Percentiles rank a stretch among this genome's conserved stretches.
phyloP scores from a whole-genome alignment of 768 basidiomycete species.

The Psilocybe sp. region DNA sequence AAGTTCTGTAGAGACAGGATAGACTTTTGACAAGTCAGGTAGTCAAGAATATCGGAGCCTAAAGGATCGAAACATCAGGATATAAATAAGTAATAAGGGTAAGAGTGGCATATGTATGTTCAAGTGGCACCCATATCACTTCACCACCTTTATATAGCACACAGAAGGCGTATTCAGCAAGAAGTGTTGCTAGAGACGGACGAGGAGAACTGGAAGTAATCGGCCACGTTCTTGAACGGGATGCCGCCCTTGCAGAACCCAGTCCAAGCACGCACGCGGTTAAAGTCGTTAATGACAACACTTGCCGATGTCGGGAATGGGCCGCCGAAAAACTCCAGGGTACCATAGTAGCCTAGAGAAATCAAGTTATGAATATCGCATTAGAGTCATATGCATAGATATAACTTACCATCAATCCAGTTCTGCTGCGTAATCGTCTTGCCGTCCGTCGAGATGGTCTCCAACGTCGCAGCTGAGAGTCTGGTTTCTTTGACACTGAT shows the following conservation, averaged over 20 bases:
- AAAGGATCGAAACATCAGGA: no score
- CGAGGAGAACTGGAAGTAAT: conserved; percentile 1
- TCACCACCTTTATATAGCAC: no score
- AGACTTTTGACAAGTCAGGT: no score
- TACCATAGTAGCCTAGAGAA: neutral
- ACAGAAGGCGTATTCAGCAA: neutral
- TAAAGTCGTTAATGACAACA: neutral
- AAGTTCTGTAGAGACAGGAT: no score
- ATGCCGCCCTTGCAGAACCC: neutral
- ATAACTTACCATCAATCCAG: conserved; percentile 1
- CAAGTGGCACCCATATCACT: no score
- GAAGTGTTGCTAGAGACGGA: neutral
- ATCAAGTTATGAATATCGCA: neutral
- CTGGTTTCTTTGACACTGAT: no score
- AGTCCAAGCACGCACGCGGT: neutral
- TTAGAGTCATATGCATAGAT: neutral
- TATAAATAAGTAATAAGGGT: no score
- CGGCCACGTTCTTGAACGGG: neutral
- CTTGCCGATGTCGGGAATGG: neutral
- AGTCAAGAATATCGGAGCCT: no score
- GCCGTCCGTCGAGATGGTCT: neutral
- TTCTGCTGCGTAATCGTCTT: neutral
- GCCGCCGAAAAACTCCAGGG: neutral
- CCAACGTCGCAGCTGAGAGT: neutral
- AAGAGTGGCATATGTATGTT: no score